phyloP scores from a whole-genome alignment of 305 asterid genomes.

The Plantago lanceolata region DNA sequence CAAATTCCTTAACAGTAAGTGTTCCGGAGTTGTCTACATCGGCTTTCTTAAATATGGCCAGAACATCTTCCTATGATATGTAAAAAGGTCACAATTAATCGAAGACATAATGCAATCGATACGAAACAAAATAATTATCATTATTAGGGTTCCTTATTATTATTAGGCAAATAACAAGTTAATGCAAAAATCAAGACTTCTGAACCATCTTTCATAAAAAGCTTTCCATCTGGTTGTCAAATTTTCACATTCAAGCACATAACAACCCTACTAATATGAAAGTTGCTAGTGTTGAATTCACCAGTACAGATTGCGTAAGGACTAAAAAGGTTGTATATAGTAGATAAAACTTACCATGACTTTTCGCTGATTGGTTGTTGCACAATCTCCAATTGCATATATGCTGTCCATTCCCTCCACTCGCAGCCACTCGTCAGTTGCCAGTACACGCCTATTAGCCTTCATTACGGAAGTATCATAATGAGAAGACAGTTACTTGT shows the following conservation, averaged over 20 bases:
- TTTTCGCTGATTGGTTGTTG: constrained; percentile 87
- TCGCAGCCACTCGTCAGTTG: constrained; percentile 94
- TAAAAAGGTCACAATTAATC: constrained; percentile 9
- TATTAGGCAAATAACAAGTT: not conserved
- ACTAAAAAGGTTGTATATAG: not conserved
- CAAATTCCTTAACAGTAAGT: constrained; percentile 79
- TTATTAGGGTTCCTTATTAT: too few relatives aligned
- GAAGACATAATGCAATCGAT: constrained; percentile 9
- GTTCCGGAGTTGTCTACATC: constrained; percentile 89
- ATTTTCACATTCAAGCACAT: not conserved
- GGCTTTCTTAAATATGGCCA: constrained; percentile 76
- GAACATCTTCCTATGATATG: constrained; percentile 65
- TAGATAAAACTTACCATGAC: constrained; percentile 56
- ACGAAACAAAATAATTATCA: too few relatives aligned
- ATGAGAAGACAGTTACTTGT: constrained; percentile 1
- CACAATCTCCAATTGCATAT: constrained; percentile 88
- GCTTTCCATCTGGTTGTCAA: not conserved
- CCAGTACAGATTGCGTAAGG: not conserved
- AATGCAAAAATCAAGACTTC: not conserved
- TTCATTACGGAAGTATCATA: constrained; percentile 24
- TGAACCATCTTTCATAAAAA: not conserved
- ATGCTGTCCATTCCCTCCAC: constrained; percentile 66
- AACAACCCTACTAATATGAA: not conserved
- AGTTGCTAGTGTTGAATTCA: constrained; percentile 2
- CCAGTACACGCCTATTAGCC: constrained; percentile 80